Evolutionary conservation across 1,284 basidiomycete species (phyloP).

Genomic region (Fomes fomentarius): DNA sequence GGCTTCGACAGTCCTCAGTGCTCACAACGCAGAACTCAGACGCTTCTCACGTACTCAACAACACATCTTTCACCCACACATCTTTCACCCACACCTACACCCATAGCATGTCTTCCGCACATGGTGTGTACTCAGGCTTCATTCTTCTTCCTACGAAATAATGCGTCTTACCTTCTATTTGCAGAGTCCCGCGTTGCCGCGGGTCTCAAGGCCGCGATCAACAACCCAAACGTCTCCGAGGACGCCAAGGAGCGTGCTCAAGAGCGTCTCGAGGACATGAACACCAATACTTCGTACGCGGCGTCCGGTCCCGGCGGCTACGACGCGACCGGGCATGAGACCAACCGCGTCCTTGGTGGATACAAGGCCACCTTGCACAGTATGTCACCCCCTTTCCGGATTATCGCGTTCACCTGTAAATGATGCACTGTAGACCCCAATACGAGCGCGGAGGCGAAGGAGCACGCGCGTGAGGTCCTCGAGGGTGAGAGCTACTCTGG

Average conservation of each 20-base stretch:
- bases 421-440: constrained; percentile 27
- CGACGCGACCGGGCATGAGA: constrained; percentile 29
- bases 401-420: neutral
- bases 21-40: no score
- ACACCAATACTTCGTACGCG: constrained; percentile 29
- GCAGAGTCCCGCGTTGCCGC: constrained; percentile 47
- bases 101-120: no score
- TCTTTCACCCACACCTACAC: neutral
- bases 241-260: constrained; percentile 52
- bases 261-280: constrained; percentile 46
- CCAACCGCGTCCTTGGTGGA: constrained; percentile 42
- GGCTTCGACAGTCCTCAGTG: no score
- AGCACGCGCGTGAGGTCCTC: constrained; percentile 37
- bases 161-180: neutral
- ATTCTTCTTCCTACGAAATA: no score
- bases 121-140: no score
- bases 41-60: no score
- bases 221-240: constrained; percentile 55
- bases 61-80: neutral
- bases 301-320: constrained; percentile 1
- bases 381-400: constrained; percentile 29
- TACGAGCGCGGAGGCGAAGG: constrained; percentile 49
- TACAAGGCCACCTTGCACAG: constrained; percentile 58
- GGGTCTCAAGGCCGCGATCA: constrained; percentile 57
- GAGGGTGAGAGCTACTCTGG: constrained; percentile 35